These are phyloP conservation scores for Sporobolus alterniflorus DNA, from an alignment of 202 grass and related monocot genomes.

Conservation along the genomic window DNA sequence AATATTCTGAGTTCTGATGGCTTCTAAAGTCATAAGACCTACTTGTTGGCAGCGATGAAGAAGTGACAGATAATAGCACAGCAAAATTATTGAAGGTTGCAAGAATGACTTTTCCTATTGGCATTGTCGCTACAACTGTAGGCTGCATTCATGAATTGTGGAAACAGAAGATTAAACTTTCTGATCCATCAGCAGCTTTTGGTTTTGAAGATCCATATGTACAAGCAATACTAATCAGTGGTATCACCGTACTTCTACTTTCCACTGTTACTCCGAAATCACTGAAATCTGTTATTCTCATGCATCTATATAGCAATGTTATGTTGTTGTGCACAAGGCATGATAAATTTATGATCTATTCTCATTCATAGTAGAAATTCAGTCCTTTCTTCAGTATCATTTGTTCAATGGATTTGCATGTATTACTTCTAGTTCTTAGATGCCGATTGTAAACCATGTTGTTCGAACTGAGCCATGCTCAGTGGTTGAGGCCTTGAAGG, in stretches of 20 bases:
- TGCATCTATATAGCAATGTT: background rate
- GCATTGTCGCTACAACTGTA: background rate
- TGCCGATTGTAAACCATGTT: background rate
- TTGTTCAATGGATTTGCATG: background rate
- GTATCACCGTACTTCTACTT: background rate
- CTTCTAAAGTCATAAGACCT: background rate
- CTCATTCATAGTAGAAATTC: too few relatives aligned
- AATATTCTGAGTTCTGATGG: background rate
- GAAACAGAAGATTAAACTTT: constrained; percentile 3
- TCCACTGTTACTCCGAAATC: background rate
- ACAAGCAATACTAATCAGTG: constrained; percentile 4
- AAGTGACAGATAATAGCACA: background rate
- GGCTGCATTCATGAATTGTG: constrained; percentile 9
- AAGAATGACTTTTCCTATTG: constrained; percentile 7
- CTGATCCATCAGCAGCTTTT: constrained; percentile 8
- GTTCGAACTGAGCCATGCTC: background rate
- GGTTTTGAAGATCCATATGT: background rate
- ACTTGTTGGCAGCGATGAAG: background rate
- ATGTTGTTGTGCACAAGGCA: background rate
- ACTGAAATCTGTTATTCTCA: background rate
- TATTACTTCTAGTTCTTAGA: background rate
- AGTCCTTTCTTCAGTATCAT: too few relatives aligned
- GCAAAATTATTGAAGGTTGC: background rate
- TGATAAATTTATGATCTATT: background rate
- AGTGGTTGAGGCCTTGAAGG: background rate